Evolutionary conservation across 2,329 filamentous ascomycete genomes (phyloP).

Genomic region (Ophiosphaerella herpotricha): DNA sequence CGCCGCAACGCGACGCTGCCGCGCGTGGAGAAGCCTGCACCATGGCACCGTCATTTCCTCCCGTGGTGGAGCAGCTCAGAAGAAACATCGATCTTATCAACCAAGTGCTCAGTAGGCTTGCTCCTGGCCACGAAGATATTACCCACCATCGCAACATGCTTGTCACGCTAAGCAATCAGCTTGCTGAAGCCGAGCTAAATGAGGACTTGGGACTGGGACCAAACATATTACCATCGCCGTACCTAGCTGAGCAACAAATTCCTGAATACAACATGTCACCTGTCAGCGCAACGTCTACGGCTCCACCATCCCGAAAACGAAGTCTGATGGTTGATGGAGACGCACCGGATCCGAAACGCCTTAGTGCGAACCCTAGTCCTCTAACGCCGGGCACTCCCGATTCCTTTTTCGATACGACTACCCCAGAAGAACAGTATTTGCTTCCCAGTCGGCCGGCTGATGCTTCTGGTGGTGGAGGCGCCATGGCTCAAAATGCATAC

Average conservation of each 20-base stretch:
- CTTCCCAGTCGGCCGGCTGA: conserved; percentile 6
- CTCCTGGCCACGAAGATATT: background rate
- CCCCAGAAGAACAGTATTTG: conserved; percentile 1
- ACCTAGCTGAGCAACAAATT: background rate
- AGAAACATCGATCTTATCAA: conserved; percentile 4
- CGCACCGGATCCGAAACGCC: conserved; percentile 29
- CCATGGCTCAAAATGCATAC: background rate
- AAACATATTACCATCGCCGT: background rate
- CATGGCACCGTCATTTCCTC: background rate
- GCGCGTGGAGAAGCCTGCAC: too few relatives aligned
- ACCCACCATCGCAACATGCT: background rate
- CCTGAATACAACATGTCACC: background rate
- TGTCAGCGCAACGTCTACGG: background rate
- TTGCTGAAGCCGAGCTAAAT: background rate
- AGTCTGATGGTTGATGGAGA: conserved; percentile 16
- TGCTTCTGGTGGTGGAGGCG: background rate
- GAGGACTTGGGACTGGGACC: background rate
- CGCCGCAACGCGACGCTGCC: too few relatives aligned
- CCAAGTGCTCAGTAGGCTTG: conserved; percentile 2
- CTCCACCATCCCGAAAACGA: conserved; percentile 28
- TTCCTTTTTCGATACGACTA: conserved; percentile 6
- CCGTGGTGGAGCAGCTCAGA: background rate
- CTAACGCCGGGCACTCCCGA: conserved; percentile 26
- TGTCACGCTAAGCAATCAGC: background rate
- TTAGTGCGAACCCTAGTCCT: conserved; percentile 28